These are phyloP conservation scores for Lentinula sp. DNA, from an alignment of 768 basidiomycete species.

Conservation along the genomic window DNA sequence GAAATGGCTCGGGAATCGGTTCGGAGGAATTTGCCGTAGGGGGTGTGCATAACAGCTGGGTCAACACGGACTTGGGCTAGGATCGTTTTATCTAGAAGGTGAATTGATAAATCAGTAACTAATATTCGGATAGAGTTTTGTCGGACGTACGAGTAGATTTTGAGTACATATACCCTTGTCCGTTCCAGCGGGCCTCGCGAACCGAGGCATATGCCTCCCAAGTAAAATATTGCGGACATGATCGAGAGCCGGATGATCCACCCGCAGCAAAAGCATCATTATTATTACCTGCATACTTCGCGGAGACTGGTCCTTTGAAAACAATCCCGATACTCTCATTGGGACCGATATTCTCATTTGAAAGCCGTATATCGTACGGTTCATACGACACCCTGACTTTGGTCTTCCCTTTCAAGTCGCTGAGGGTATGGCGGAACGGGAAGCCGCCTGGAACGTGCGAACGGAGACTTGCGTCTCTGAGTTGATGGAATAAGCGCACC, in stretches of 20 bases:
- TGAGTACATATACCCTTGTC: conserved; percentile 1
- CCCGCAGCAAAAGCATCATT: neutral
- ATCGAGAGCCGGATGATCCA: neutral
- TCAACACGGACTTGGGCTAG: conserved; percentile 34
- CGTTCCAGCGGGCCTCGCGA: conserved; percentile 9
- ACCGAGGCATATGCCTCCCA: conserved; percentile 23
- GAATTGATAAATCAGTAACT: neutral
- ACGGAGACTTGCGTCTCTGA: conserved; percentile 21
- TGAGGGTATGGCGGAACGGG: conserved; percentile 25
- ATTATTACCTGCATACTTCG: conserved; percentile 7
- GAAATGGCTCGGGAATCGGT: conserved; percentile 28
- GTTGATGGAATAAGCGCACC: conserved; percentile 7
- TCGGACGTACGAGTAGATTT: conserved; percentile 19
- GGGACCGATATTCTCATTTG: neutral
- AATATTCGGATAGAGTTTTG: neutral
- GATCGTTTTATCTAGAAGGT: conserved; percentile 16
- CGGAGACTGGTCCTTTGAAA: conserved; percentile 17
- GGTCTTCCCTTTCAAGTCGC: conserved; percentile 6
- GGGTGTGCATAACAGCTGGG: conserved; percentile 23
- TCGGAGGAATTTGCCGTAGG: conserved; percentile 25
- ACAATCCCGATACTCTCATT: neutral
- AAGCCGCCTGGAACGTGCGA: conserved; percentile 28
- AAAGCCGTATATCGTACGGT: conserved; percentile 30
- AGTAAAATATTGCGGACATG: conserved; percentile 14
- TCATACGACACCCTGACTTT: conserved; percentile 14